Base-by-base conservation (phyloP, 441 rosid species). In the Brassica balearica region DNA sequence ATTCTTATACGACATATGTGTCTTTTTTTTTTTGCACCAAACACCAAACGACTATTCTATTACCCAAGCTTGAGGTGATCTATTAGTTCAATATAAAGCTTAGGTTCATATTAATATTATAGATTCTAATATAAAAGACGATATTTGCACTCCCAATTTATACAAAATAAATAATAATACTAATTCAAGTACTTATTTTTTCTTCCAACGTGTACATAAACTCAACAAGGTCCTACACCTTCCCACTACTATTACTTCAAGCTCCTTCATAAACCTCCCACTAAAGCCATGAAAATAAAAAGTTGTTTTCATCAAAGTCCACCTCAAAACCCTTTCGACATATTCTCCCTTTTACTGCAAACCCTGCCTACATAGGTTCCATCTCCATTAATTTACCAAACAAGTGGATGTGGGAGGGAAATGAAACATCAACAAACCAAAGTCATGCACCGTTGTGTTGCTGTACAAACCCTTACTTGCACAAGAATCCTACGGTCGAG, bases 281-380 rank as follows among this genome's bases (percentile, higher is more conserved):
- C 73, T 76, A 80, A 62, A 78, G 83, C 72, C 88, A 56, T 88
- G 70, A 73, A 88, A 84, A 87, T 76, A 85, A 41, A 72, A 87
- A 86, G 82, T 75, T 75, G 89, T 85, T 84, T 82, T 84, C 89
- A 84, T 84, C 96, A 86, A 85, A 81, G 83, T 85, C 95, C 92
- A 88, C 91, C 77, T 68, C 51, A 81, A 71, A 60, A 72, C 80
- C 88, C 61, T 80, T 86, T 89, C 87, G 93, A 89, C 91, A 87
- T 76, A 22, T 74, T 41, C 74, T 78, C 69, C 82, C 68, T 68
- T 77, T 80, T 81, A 80, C 82, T 77, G 72, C 75, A 83, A 80
- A 82, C 3, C 19, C 41, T 34, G 81, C 75, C 79, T 85, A 82
- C 83, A 74, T 69, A 81, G 81, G 29, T 72, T 74, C 68, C 74